A percentile compares a stretch with the other conserved stretches of the same genome.
Evolutionary conservation across 768 basidiomycete species (phyloP).

Genomic region (Termitomyces sp.): DNA sequence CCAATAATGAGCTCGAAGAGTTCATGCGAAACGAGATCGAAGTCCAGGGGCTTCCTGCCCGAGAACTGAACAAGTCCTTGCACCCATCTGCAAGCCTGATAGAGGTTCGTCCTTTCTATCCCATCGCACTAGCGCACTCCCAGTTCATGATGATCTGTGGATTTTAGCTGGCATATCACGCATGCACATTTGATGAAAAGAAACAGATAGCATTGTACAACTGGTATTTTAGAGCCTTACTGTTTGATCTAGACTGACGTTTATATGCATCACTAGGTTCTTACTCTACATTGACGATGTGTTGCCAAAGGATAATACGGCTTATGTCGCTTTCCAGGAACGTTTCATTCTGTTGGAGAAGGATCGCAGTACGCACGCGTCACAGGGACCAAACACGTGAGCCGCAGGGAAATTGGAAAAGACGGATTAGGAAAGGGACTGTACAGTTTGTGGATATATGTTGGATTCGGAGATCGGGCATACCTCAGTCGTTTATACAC

Average conservation of each 20-base stretch:
- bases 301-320: background rate
- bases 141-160: background rate
- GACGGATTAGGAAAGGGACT: no score
- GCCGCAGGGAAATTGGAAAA: no score
- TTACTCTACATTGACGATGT: constrained; percentile 15
- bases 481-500: no score
- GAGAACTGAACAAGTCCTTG: constrained; percentile 1
- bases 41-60: background rate
- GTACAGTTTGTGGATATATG: no score
- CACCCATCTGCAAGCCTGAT: constrained; percentile 8
- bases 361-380: no score
- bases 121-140: no score
- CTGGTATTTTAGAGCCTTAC: constrained; percentile 5
- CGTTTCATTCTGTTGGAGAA: no score
- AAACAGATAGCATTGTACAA: constrained; percentile 11
- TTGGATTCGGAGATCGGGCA: no score
- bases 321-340: constrained; percentile 10
- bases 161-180: constrained; percentile 11
- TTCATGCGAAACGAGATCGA: constrained; percentile 4
- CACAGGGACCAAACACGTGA: no score
- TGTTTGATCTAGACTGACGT: background rate
- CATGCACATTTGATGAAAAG: constrained; percentile 13
- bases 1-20: constrained; percentile 1
- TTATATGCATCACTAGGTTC: constrained; percentile 5
- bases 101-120: background rate